These are phyloP conservation scores for Fusarium continuum DNA, from an alignment of 2,329 filamentous ascomycete genomes.

Conservation along the genomic window DNA sequence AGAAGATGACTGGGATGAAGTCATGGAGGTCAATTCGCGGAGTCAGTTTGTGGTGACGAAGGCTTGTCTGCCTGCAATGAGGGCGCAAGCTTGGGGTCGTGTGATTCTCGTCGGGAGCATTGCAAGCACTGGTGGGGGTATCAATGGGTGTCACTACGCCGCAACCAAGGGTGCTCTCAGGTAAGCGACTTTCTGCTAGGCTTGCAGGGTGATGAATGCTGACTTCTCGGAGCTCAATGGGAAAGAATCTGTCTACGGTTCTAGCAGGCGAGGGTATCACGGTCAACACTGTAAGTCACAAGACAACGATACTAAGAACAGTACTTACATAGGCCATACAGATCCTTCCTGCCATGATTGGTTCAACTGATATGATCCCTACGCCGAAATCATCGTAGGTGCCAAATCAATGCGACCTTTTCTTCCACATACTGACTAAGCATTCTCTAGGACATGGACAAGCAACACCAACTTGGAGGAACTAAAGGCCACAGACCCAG, in stretches of 20 bases:
- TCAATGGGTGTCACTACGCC: constrained; percentile 50
- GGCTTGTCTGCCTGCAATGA: constrained; percentile 46
- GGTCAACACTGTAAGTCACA: constrained; percentile 45
- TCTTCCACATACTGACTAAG: not conserved
- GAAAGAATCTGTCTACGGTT: constrained; percentile 46
- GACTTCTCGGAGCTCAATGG: constrained; percentile 45
- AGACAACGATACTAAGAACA: rapidly evolving
- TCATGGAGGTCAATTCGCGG: constrained; percentile 48
- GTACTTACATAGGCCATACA: rapidly evolving
- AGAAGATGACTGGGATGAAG: constrained; percentile 50
- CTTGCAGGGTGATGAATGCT: not conserved
- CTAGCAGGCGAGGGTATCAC: constrained; percentile 48
- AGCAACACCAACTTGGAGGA: constrained; percentile 45
- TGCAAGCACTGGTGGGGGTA: constrained; percentile 46
- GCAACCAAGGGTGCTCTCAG: constrained; percentile 47
- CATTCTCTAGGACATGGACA: constrained; percentile 45
- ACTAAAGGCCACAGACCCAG: constrained; percentile 45
- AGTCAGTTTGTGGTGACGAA: constrained; percentile 50
- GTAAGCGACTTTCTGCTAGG: not conserved
- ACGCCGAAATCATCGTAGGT: constrained; percentile 45
- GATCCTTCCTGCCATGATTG: constrained; percentile 50
- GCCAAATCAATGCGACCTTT: rapidly evolving
- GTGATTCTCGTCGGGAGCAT: constrained; percentile 49
- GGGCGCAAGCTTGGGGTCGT: constrained; percentile 45
- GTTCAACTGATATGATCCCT: constrained; percentile 49